Base-by-base conservation (phyloP, 1,284 basidiomycete species). In the Lentinula novae-zelandiae region DNA sequence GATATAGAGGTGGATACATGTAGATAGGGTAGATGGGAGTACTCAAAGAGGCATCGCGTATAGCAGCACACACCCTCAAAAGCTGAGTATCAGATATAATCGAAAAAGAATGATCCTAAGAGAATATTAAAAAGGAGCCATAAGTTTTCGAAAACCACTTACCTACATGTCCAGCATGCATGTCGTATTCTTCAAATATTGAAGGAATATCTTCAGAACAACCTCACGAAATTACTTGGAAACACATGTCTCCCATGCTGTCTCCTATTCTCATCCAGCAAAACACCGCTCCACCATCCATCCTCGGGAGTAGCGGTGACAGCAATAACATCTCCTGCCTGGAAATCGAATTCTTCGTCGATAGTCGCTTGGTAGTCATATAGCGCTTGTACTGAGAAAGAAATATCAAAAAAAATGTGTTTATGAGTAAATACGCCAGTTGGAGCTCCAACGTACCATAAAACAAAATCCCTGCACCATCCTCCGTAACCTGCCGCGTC, bases 321-420 rank as follows among this genome's bases (percentile, higher is more conserved):
- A 6, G 94, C 95, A 68, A 97, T 96, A 64, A 97, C 90, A 73
- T 97, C 95, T 7, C 90, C 92, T 17, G 87, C 81, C 69, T 95
- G 92, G 83, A 97, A 96, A 72, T 94, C 91, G 73, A 96, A 92
- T 72, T 96, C 93, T 71, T 95, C 92, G 1, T 90, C 86, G 62
- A 92, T 92, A 17, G 90, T 88, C 22, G 95, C 95, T 13, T 77
- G 75, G 69, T 98, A 98, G 71, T 61, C 60, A 36, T 61, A 61
- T 22, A 61, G 5, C 27, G 53, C 60, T 57, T 61, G 60, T 8
- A 61, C 60, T 60, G 42, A 42, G 22, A 6, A 96, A 75, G 61
- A 96, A 72, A 71, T 88, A 84, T 15, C 92, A 92, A 58, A 96
- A 58, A 96, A 1, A 93, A 22, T 3, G 9, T 87, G n/a, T 31